phyloP scores from a whole-genome alignment of 768 basidiomycete genomes.

The Termitomyces titanicus region DNA sequence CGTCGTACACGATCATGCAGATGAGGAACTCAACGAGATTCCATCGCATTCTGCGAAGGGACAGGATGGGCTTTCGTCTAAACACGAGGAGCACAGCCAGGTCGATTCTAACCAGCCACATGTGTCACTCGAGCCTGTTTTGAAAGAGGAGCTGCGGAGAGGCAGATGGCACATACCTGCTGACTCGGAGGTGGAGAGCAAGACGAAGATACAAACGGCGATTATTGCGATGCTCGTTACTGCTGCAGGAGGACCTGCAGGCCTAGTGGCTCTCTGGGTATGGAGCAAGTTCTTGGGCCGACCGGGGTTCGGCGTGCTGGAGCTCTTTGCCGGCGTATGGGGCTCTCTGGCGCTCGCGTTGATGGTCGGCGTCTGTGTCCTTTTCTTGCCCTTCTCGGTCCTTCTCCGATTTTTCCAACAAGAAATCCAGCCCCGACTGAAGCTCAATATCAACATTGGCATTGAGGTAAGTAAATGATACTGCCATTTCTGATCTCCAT shows the following conservation, averaged over 20 bases:
- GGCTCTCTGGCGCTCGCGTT: conserved; percentile 25
- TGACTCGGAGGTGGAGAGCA: conserved; percentile 23
- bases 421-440: background rate
- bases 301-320: conserved; percentile 14
- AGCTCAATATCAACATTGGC: background rate
- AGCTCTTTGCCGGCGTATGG: conserved; percentile 17
- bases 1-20: conserved; percentile 30
- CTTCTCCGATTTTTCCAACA: background rate
- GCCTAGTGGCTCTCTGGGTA: conserved; percentile 20
- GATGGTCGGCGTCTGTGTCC: conserved; percentile 22
- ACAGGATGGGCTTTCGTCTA: conserved; percentile 14
- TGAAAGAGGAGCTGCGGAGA: conserved; percentile 25
- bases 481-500: background rate
- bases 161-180: conserved; percentile 32
- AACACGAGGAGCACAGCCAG: conserved; percentile 14
- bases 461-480: background rate
- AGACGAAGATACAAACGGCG: conserved; percentile 26
- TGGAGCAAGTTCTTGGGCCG: conserved; percentile 17
- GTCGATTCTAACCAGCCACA: conserved; percentile 21
- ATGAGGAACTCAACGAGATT: conserved; percentile 32
- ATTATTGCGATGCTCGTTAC: conserved; percentile 27
- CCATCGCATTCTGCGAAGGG: conserved; percentile 22
- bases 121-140: conserved; percentile 22
- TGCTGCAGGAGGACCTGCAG: conserved; percentile 21
- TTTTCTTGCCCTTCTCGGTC: background rate